Conservation (phyloP, 805 yeast species). For the Hagleromyces aurorensis region DNA sequence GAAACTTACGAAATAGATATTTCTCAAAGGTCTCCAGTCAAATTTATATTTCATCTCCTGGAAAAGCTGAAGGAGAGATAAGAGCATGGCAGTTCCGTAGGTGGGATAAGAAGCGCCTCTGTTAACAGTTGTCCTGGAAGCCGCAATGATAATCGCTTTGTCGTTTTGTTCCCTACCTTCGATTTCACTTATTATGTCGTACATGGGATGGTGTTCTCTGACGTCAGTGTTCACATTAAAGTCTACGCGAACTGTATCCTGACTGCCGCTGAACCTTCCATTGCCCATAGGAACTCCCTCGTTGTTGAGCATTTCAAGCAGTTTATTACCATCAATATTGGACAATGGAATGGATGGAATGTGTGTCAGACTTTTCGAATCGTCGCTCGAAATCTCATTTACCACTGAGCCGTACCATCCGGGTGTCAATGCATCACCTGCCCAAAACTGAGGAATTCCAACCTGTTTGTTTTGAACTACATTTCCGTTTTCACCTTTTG, state of each 20-base stretch:
- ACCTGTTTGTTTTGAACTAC: conserved; percentile 38
- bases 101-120: conserved; percentile 66
- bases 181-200: conserved; percentile 75
- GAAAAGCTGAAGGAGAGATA: conserved; percentile 64
- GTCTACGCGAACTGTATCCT: conserved; percentile 14
- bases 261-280: conserved; percentile 18
- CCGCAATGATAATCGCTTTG: conserved; percentile 69
- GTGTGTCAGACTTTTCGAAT: conserved; percentile 50
- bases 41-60: conserved; percentile 53
- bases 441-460: conserved; percentile 47
- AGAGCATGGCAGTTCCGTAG: conserved; percentile 65
- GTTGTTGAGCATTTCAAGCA: conserved; percentile 26
- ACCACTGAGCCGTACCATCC: conserved; percentile 51
- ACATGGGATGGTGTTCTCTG: conserved; percentile 52
- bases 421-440: conserved; percentile 78
- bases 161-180: conserved; percentile 74
- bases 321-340: conserved; percentile 52
- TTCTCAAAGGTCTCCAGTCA: conserved; percentile 78
- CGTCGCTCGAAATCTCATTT: conserved; percentile 36
- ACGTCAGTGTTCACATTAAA: conserved; percentile 37
- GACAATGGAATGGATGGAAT: conserved; percentile 76
- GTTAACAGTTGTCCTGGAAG: conserved; percentile 70
- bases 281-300: conserved; percentile 23
- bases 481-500: conserved; percentile 27
- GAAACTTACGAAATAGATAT: conserved; percentile 75